Evolutionary conservation across 345 rosid species (phyloP).

Genomic region (Citrus inodora): DNA sequence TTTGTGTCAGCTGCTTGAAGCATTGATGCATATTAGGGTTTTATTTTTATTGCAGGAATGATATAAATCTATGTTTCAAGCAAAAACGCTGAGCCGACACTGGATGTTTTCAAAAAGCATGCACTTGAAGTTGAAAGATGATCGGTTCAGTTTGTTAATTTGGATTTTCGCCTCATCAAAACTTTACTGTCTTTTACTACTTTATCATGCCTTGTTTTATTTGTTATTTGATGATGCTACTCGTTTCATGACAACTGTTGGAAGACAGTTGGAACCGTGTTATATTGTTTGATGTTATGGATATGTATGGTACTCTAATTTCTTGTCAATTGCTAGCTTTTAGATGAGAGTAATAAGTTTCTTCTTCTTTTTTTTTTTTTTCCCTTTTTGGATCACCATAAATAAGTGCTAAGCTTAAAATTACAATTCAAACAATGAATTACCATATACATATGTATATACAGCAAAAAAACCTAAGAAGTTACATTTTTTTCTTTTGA

Average conservation of each 20-base stretch:
- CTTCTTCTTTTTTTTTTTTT: not conserved
- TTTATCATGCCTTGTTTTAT: not conserved
- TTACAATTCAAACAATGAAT: not conserved
- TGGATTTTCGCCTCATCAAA: not conserved
- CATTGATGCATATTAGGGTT: constrained; percentile 23
- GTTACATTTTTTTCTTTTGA: too few species aligned
- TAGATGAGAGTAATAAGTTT: not conserved
- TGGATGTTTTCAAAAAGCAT: not conserved
- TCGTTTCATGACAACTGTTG: not conserved
- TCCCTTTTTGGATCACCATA: not conserved
- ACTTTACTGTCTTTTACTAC: not conserved
- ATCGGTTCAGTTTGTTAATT: not conserved
- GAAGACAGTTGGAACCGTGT: not conserved
- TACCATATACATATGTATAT: too few species aligned
- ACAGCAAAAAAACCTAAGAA: too few species aligned
- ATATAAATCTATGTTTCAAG: constrained; percentile 16
- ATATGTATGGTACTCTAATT: not conserved
- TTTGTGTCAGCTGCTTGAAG: not conserved
- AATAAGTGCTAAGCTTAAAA: not conserved
- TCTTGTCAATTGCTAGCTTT: not conserved
- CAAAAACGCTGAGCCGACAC: not conserved
- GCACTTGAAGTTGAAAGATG: not conserved
- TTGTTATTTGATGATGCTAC: not conserved
- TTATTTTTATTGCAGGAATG: constrained; percentile 30
- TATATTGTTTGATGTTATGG: not conserved